Conservation (phyloP, 2,329 filamentous ascomycete genomes). For the Fusarium equiseti region DNA sequence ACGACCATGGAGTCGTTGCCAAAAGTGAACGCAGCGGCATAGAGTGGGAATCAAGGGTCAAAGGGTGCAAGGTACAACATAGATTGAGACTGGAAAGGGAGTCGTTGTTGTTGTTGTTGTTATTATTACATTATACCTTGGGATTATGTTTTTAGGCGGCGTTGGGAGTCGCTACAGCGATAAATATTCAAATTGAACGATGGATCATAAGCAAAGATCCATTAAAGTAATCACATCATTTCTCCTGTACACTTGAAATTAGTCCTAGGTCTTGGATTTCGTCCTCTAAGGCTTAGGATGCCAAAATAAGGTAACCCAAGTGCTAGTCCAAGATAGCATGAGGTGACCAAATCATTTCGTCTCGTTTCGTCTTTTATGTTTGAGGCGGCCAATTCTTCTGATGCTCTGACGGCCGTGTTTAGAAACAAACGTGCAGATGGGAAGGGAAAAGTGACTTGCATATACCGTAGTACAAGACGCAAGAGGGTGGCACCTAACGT, state of each 20-base stretch:
- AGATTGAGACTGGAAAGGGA: background rate
- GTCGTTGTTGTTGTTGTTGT: background rate
- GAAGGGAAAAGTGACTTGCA: conserved; percentile 15
- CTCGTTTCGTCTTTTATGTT: background rate
- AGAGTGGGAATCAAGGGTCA: background rate
- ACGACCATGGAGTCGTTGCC: conserved; percentile 80
- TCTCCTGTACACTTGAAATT: background rate
- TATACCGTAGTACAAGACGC: conserved; percentile 15
- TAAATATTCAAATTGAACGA: background rate
- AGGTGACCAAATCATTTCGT: background rate
- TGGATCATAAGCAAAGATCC: conserved; percentile 6
- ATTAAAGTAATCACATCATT: background rate
- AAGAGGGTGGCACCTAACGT: conserved; percentile 17
- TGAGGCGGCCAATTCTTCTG: background rate
- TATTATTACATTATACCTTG: conserved; percentile 2
- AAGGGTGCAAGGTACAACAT: background rate
- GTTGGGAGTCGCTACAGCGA: background rate
- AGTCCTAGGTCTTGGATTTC: background rate
- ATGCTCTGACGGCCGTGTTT: background rate
- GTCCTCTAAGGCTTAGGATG: background rate
- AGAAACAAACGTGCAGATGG: conserved; percentile 10
- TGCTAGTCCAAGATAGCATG: background rate
- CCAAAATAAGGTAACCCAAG: background rate
- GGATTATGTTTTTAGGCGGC: background rate
- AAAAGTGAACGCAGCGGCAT: conserved; percentile 36